Base-by-base conservation (phyloP, 2,329 filamentous ascomycete genomes). In the Chaetomium sp. region DNA sequence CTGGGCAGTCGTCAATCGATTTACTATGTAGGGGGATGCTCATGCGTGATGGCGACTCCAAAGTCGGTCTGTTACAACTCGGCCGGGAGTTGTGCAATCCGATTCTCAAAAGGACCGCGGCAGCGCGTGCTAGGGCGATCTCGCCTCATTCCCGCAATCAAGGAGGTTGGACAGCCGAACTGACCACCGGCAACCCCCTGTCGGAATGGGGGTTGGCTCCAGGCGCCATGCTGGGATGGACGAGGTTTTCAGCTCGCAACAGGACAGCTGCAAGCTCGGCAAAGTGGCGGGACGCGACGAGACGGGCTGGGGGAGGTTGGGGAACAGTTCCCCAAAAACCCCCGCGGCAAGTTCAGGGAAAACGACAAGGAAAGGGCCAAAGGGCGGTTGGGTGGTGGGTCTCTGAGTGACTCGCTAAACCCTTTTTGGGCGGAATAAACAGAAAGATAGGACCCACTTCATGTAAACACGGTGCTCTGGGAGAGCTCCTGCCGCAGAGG, bases 401-500 rank as follows among this genome's bases (percentile, higher is more conserved):
- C 5, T 43, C 54, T 49, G 52, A 32, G 43, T 56, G 59, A 37
- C 32, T 42, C 55, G 59, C 64, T 66, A 66, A 51, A 11, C 64
- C 54, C 11, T 8, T 59, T 64, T 53, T 37, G 60, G 52, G n/a
- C 12, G 46, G 49, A 55, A 63, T 65, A 66, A 65, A 65, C 64
- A 27, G 19, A 66, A 61, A 54, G 38, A 6, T 33, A 36, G 50
- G 53, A 58, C 49, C 63, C 64, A 65, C 63, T 54, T 36, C 49
- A 59, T 57, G 63, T 64, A 64, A 64, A 64, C 63, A 66, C 19
- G 57, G 60, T 35, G 19, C 33, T 43, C 49, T 27, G 19, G 19
- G 3, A 46, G 49, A 63, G 53, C 59, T 64, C 60, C 59, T 54
- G 58, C 54, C 52, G 10, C 35, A 12, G 38, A 14, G 32, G 48